Percentiles rank a stretch among this genome's conserved stretches.
Conservation (phyloP, 371 early-diverging fungal species). For the Mortierella sp. region DNA sequence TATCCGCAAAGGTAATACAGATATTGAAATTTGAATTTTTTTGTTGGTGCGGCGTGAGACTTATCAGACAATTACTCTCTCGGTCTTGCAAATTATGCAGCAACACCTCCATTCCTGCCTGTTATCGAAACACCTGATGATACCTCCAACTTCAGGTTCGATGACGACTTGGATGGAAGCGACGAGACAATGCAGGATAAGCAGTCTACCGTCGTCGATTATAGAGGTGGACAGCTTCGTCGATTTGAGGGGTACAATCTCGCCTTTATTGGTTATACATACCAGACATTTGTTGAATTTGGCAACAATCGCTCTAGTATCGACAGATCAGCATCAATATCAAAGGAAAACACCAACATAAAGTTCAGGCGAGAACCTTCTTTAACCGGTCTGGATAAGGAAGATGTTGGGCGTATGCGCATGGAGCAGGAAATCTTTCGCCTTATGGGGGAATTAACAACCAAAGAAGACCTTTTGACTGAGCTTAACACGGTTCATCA, state of each 20-base stretch:
- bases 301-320: background rate
- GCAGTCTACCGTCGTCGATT: slow-evolving; percentile 56
- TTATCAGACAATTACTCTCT: background rate
- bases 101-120: slow-evolving; percentile 87
- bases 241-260: slow-evolving; percentile 79
- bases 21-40: no score
- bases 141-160: slow-evolving; percentile 86
- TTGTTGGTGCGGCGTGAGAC: no score
- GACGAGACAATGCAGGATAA: slow-evolving; percentile 50
- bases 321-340: slow-evolving; percentile 1
- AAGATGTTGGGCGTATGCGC: slow-evolving; percentile 51
- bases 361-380: slow-evolving; percentile 45
- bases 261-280: slow-evolving; percentile 91
- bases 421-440: slow-evolving; percentile 53
- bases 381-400: slow-evolving; percentile 45
- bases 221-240: slow-evolving; percentile 56
- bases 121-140: slow-evolving; percentile 84
- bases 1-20: slow-evolving; percentile 61
- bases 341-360: slow-evolving; percentile 12
- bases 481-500: slow-evolving; percentile 47
- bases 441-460: slow-evolving; percentile 27
- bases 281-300: slow-evolving; percentile 56
- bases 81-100: slow-evolving; percentile 38
- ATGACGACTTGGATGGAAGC: slow-evolving; percentile 71
- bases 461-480: slow-evolving; percentile 41